phyloP scores from a whole-genome alignment of 768 basidiomycete genomes.

The Suillus luteus region DNA sequence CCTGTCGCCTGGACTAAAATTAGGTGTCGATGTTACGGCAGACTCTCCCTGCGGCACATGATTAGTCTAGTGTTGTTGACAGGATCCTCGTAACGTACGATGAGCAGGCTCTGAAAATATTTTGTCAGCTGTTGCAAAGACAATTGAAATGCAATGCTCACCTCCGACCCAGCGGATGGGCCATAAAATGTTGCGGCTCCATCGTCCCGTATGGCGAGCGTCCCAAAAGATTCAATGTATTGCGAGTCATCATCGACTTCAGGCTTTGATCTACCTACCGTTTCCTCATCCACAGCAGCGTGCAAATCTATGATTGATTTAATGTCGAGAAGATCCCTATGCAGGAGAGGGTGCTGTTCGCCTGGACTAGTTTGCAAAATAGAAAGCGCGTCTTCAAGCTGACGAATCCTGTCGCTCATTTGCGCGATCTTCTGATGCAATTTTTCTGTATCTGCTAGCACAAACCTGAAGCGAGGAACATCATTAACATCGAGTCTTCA shows the following conservation, averaged over 20 bases:
- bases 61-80: neutral
- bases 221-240: conserved; percentile 71
- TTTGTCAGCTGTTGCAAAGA: conserved; percentile 15
- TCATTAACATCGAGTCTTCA: conserved; percentile 7
- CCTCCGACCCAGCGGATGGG: conserved; percentile 72
- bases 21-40: conserved; percentile 7
- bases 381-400: conserved; percentile 67
- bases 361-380: conserved; percentile 51
- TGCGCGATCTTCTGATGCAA: conserved; percentile 65
- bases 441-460: conserved; percentile 70
- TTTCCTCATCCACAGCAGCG: conserved; percentile 51
- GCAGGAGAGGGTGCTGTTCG: conserved; percentile 61
- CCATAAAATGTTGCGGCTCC: conserved; percentile 74
- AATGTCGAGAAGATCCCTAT: conserved; percentile 59
- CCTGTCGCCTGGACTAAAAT: neutral
- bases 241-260: conserved; percentile 42
- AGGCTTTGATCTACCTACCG: conserved; percentile 29
- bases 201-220: conserved; percentile 66
- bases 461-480: conserved; percentile 46
- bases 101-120: conserved; percentile 49
- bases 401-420: conserved; percentile 73
- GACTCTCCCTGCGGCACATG: conserved; percentile 27
- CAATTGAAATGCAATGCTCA: conserved; percentile 38
- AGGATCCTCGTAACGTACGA: conserved; percentile 41
- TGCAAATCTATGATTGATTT: conserved; percentile 73